Evolutionary conservation across 805 yeast species (phyloP), one percentile per base, ranked within the genome.

Genomic region (Zygotorulaspora danielsina): DNA sequence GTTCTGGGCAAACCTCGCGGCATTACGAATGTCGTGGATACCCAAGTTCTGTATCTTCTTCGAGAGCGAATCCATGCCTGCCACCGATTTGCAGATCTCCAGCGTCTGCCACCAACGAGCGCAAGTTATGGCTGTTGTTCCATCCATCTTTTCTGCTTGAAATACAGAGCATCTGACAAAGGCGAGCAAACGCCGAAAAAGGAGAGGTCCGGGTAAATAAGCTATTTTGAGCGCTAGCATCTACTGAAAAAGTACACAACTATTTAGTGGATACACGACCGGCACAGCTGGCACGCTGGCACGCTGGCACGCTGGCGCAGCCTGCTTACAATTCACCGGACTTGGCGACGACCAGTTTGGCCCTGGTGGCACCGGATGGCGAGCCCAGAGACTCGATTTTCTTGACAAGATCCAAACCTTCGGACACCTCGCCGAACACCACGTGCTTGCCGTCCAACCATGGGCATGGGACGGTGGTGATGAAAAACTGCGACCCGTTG

Each of bases 401-500:
- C 83, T 82, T 81, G 66, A 89, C 86, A 54, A 86, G 70, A 57
- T 88, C 95, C 61, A 72, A 66, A 54, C 97, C 97, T 45, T 84
- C 94, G 48, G 73, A 63, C 49, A 87, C 87, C 71, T 88, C 95
- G 59, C 97, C 97, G 59, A 89, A 89, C 45, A 89, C 96, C 61
- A 86, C 95, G 75, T 88, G 95, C 70, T 82, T 81, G 49, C 95
- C 96, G 61, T 88, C 94, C 66, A 89, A 76, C 90, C 93, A 85
- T 45, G 93, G 83, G 59, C 82, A 73, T 52, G 81, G 73, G 39
- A 84, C 89, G 42, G 96, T 87, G 66, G 96, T 87, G 72, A 87
- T 83, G 78, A 90, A 89, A 71, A 89, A 89, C 72, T 89, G 97
- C 40, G 96, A 88, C 42, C 97, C 97, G 72, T 90, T 90, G 72